Evolutionary conservation across 2,329 filamentous ascomycete genomes (phyloP).

Genomic region (Ilyonectria mors-panacis): DNA sequence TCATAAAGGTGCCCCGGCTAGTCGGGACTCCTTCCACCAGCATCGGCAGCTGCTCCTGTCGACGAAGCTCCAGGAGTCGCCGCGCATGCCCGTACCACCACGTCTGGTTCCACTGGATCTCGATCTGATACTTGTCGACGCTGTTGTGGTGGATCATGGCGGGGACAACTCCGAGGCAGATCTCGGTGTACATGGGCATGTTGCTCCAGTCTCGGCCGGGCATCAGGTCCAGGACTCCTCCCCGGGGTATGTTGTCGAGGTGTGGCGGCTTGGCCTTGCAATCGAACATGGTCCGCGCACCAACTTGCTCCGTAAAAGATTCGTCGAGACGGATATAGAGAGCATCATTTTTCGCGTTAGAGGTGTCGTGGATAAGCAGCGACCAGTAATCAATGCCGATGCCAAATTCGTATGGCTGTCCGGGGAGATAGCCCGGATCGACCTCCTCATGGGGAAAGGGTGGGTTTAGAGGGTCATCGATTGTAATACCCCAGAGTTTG

Average conservation of each 20-base stretch:
- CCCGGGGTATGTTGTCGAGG: slow-evolving; percentile 30
- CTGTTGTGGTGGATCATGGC: slow-evolving; percentile 51
- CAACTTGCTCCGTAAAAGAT: slow-evolving; percentile 41
- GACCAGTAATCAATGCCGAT: slow-evolving; percentile 50
- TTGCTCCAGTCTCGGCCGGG: slow-evolving; percentile 41
- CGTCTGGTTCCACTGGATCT: slow-evolving; percentile 43
- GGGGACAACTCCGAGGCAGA: slow-evolving; percentile 48
- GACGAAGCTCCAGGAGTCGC: slow-evolving; percentile 37
- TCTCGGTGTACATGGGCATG: slow-evolving; percentile 48
- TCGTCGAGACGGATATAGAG: slow-evolving; percentile 42
- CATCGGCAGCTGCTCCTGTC: slow-evolving; percentile 27
- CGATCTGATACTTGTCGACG: slow-evolving; percentile 38
- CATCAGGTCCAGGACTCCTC: slow-evolving; percentile 17
- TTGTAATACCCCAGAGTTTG: slow-evolving; percentile 27
- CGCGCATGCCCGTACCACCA: slow-evolving; percentile 45
- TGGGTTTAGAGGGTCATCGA: slow-evolving; percentile 45
- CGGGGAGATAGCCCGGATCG: slow-evolving; percentile 37
- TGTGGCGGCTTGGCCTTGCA: slow-evolving; percentile 39
- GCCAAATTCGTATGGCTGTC: slow-evolving; percentile 45
- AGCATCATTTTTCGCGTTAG: slow-evolving; percentile 43
- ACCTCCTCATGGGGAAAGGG: slow-evolving; percentile 42
- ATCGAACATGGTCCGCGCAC: slow-evolving; percentile 39
- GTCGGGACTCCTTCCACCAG: slow-evolving; percentile 36
- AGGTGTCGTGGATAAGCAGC: slow-evolving; percentile 45
- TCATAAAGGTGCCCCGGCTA: slow-evolving; percentile 33